A percentile compares a stretch with the other conserved stretches of the same genome.
Evolutionary conservation across 192 early-diverging fungal genomes (phyloP).

Genomic region (Backusella westeae): DNA sequence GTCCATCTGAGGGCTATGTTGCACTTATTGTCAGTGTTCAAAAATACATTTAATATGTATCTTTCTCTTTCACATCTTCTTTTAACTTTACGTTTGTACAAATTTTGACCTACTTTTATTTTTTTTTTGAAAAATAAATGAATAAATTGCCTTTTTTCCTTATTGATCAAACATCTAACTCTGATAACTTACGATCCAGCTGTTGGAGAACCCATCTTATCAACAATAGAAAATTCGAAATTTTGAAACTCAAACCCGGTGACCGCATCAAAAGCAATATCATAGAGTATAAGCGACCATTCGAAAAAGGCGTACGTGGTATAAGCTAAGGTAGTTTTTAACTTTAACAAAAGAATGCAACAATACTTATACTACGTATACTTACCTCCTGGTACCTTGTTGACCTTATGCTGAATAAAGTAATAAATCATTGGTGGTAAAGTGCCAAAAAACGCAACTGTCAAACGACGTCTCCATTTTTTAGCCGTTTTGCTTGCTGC

Average conservation of each 20-base stretch:
- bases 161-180: not conserved
- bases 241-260: constrained; percentile 64
- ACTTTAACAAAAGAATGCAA: not conserved
- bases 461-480: constrained; percentile 55
- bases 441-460: constrained; percentile 64
- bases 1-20: constrained; percentile 11
- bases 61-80: not conserved
- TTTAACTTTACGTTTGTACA: not conserved
- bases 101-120: not conserved
- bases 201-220: constrained; percentile 25
- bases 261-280: constrained; percentile 72
- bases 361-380: not conserved
- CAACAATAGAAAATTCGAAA: constrained; percentile 49
- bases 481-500: constrained; percentile 33
- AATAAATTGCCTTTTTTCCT: not conserved
- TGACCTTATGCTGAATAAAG: constrained; percentile 78
- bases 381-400: constrained; percentile 61
- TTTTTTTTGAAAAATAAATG: not conserved
- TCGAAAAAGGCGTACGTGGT: constrained; percentile 82
- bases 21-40: not conserved
- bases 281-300: constrained; percentile 76
- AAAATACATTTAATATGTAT: not conserved
- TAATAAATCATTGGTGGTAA: constrained; percentile 74
- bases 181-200: not conserved
- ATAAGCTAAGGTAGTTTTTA: constrained; percentile 49